Evolutionary conservation across 768 basidiomycete species (phyloP).

Genomic region (Dentipellis sp.): DNA sequence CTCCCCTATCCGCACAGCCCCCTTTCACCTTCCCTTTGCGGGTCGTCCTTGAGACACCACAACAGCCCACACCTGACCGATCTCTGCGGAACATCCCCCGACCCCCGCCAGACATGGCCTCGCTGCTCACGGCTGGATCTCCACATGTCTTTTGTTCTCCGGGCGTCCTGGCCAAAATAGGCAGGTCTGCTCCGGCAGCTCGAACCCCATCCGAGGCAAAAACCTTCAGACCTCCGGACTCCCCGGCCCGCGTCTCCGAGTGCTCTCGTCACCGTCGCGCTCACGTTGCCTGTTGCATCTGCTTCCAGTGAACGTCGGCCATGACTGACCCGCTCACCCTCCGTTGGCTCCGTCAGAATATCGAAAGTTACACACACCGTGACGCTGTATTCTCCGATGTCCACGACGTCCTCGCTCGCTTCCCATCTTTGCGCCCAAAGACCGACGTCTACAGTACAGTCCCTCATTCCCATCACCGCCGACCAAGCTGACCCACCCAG

Average conservation of each 20-base stretch:
- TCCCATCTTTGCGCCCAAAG: slow-evolving; percentile 59
- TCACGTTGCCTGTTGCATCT: slow-evolving; percentile 1
- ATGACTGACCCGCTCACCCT: slow-evolving; percentile 26
- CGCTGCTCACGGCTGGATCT: no score
- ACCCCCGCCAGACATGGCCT: no score
- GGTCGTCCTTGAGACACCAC: slow-evolving; percentile 9
- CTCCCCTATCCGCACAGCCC: no score
- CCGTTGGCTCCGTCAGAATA: slow-evolving; percentile 60
- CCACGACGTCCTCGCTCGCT: slow-evolving; percentile 45
- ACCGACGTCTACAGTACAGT: slow-evolving; percentile 69
- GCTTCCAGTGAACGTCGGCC: not conserved
- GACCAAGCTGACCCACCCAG: slow-evolving; percentile 12
- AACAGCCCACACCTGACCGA: not conserved
- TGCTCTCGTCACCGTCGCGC: not conserved
- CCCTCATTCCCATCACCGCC: slow-evolving; percentile 6
- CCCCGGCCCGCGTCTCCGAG: slow-evolving; percentile 1
- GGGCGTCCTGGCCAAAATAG: not conserved
- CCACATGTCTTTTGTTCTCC: not conserved
- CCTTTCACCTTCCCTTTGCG: slow-evolving; percentile 1
- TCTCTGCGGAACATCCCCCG: no score
- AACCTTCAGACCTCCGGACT: not conserved
- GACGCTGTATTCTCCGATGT: slow-evolving; percentile 59
- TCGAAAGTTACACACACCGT: slow-evolving; percentile 41
- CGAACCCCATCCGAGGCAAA: not conserved
- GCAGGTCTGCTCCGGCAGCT: not conserved